Evolutionary conservation across 345 rosid species (phyloP).

Genomic region (Linum tenue): DNA sequence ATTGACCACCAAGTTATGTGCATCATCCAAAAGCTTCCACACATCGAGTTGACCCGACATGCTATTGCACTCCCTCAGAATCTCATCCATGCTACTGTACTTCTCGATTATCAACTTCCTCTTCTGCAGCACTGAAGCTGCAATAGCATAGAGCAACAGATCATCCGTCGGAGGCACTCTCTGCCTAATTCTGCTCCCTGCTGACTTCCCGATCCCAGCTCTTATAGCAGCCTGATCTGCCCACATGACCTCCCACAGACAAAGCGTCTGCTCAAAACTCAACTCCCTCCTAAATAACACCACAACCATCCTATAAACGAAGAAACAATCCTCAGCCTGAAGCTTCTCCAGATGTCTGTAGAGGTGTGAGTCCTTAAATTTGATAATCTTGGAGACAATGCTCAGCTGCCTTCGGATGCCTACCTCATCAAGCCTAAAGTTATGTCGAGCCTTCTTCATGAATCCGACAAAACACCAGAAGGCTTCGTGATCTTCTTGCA

Average conservation of each 20-base stretch:
- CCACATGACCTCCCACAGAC: constrained; percentile 98
- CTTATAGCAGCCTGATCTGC: constrained; percentile 87
- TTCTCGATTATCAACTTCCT: constrained; percentile 82
- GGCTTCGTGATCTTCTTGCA: constrained; percentile 74
- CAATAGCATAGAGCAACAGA: constrained; percentile 82
- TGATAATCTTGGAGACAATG: constrained; percentile 75
- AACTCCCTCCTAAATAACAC: constrained; percentile 81
- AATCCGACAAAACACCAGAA: constrained; percentile 93
- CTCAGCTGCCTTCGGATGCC: constrained; percentile 81
- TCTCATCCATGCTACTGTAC: constrained; percentile 92
- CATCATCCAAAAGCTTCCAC: constrained; percentile 95
- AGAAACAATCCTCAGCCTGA: constrained; percentile 84
- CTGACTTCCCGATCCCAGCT: constrained; percentile 61
- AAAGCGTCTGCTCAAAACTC: constrained; percentile 71
- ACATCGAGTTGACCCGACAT: constrained; percentile 87
- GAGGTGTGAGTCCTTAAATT: constrained; percentile 64
- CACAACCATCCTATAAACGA: constrained; percentile 93
- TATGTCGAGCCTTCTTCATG: constrained; percentile 91
- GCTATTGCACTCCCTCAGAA: constrained; percentile 85
- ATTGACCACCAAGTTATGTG: constrained; percentile 77
- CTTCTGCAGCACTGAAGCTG: constrained; percentile 91
- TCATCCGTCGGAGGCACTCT: constrained; percentile 92
- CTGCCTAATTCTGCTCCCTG: constrained; percentile 74
- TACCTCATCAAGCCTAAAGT: constrained; percentile 84
- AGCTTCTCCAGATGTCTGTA: constrained; percentile 87